These are phyloP conservation scores for Rhizophora apiculata DNA, from an alignment of 345 rosid species.

Conservation along the genomic window DNA sequence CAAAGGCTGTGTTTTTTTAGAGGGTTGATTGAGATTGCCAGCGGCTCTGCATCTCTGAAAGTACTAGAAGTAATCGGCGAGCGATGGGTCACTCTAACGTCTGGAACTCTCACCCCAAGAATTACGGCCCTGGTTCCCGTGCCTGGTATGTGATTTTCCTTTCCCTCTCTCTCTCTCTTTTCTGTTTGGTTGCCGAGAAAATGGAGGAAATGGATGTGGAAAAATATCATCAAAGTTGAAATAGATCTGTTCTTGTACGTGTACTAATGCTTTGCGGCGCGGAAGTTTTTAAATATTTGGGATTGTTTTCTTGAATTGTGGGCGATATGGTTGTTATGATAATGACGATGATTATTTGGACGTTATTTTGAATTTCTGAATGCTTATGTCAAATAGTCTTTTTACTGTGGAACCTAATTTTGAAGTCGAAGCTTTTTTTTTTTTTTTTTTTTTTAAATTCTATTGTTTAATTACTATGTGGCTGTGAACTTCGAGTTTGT, in stretches of 20 bases:
- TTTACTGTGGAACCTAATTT: too few relatives aligned
- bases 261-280: background rate
- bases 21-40: background rate
- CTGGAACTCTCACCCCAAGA: conserved; percentile 63
- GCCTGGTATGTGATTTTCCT: conserved; percentile 30
- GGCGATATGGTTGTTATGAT: too few relatives aligned
- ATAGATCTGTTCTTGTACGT: background rate
- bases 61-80: background rate
- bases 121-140: conserved; percentile 55
- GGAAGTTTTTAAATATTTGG: too few relatives aligned
- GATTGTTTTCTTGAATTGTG: too few relatives aligned
- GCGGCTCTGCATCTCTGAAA: background rate
- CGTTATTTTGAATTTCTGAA: too few relatives aligned
- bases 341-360: too few relatives aligned
- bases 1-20: background rate
- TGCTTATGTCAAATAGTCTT: too few relatives aligned
- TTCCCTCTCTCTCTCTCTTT: background rate
- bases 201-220: background rate
- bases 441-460: too few relatives aligned
- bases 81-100: conserved; percentile 54
- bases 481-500: too few relatives aligned
- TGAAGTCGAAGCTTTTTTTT: too few relatives aligned
- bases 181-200: background rate
- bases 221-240: background rate
- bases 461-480: too few relatives aligned